These are phyloP conservation scores for Mortierella sp. DNA, from an alignment of 371 early-diverging fungal species.

Conservation along the genomic window DNA sequence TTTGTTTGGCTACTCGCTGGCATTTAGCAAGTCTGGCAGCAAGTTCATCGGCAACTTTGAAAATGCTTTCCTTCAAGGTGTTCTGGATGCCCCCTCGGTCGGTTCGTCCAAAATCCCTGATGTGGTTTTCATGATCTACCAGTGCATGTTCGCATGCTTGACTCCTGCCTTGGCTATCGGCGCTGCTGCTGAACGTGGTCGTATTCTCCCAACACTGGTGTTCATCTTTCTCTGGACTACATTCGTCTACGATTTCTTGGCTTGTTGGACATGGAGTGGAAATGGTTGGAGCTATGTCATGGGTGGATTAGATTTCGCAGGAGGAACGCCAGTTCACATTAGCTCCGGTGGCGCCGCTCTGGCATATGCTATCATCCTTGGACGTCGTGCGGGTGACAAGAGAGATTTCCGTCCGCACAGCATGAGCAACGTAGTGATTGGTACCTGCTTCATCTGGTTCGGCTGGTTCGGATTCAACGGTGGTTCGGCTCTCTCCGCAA, in stretches of 20 bases:
- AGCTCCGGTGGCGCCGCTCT: conserved; percentile 90
- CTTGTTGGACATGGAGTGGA: conserved; percentile 92
- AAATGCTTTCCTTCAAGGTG: conserved; percentile 73
- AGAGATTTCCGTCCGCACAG: conserved; percentile 86
- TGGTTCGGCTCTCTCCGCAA: conserved; percentile 86
- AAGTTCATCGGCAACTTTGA: conserved; percentile 86
- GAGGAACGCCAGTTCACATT: conserved; percentile 94
- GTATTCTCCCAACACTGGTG: conserved; percentile 85
- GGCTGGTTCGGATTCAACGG: conserved; percentile 93
- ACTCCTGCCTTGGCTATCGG: conserved; percentile 93
- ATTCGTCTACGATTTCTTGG: conserved; percentile 86
- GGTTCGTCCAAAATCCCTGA: conserved; percentile 72
- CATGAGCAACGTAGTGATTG: conserved; percentile 89
- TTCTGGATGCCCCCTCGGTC: conserved; percentile 64
- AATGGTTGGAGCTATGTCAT: conserved; percentile 85
- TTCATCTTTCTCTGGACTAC: conserved; percentile 96
- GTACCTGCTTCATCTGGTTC: conserved; percentile 90
- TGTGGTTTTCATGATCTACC: conserved; percentile 78
- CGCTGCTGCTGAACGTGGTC: conserved; percentile 88
- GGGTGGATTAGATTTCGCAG: conserved; percentile 87
- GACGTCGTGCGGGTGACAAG: conserved; percentile 79
- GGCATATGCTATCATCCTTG: conserved; percentile 85
- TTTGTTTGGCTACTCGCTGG: conserved; percentile 85
- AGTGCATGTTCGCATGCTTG: conserved; percentile 87
- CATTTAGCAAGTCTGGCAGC: conserved; percentile 78